phyloP scores from a whole-genome alignment of 352 stramenopile species.

The Phytophthora multivora region DNA sequence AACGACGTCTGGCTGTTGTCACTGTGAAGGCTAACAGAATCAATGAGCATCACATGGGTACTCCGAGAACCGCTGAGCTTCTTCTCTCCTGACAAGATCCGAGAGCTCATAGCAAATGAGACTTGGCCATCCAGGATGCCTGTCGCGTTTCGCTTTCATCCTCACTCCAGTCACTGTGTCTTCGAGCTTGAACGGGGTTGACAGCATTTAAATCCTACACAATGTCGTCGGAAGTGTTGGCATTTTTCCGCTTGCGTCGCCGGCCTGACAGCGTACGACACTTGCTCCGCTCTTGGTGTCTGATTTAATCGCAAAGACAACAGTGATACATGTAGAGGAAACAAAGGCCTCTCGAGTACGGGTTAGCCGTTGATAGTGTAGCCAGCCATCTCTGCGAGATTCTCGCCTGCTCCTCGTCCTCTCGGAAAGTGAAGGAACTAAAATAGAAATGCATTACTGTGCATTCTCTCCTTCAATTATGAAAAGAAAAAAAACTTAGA shows the following conservation, averaged over 20 bases:
- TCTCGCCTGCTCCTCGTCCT: constrained; percentile 30
- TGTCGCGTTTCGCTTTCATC: constrained; percentile 26
- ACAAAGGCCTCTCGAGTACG: not conserved
- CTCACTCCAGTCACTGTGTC: constrained; percentile 29
- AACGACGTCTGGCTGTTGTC: constrained; percentile 12
- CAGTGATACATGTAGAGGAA: constrained; percentile 8
- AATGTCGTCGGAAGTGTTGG: constrained; percentile 29
- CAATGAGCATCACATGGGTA: constrained; percentile 66
- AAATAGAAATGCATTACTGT: constrained; percentile 6
- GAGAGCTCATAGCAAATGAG: constrained; percentile 62
- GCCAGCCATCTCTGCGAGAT: constrained; percentile 12
- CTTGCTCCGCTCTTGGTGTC: not conserved
- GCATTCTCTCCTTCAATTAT: not conserved
- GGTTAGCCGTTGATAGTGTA: not conserved
- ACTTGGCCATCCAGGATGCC: constrained; percentile 77
- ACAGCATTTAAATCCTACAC: constrained; percentile 49
- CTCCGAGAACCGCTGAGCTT: constrained; percentile 55
- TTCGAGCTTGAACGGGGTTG: constrained; percentile 5
- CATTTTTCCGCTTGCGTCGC: constrained; percentile 39
- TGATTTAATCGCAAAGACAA: constrained; percentile 14
- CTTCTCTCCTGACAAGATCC: constrained; percentile 55
- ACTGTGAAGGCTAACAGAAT: constrained; percentile 6
- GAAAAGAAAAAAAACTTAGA: not conserved
- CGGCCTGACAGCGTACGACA: no score
- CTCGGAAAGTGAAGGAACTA: not conserved